Evolutionary conservation across 306 rosid genomes (phyloP).

Genomic region (Vicia faba): DNA sequence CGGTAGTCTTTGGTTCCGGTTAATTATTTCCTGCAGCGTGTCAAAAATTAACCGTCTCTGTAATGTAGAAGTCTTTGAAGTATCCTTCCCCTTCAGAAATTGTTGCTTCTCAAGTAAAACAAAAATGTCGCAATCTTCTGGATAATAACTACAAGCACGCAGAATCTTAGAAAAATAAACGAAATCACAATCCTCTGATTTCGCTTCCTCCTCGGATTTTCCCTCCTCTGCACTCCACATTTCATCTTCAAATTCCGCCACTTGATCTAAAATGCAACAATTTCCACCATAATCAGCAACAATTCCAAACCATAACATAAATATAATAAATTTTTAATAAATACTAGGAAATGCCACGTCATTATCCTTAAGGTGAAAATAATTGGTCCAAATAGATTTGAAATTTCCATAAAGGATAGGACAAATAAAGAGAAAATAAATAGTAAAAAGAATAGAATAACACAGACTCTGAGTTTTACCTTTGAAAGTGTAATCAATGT

Average conservation of each 20-base stretch:
- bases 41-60: conserved; percentile 75
- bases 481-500: conserved; percentile 58
- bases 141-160: conserved; percentile 59
- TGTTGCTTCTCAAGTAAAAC: conserved; percentile 72
- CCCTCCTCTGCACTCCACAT: conserved; percentile 61
- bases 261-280: conserved; percentile 50
- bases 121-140: conserved; percentile 64
- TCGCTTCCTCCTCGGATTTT: conserved; percentile 42
- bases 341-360: conserved; percentile 25
- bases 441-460: too few species aligned
- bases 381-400: conserved; percentile 43
- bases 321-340: background rate
- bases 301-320: background rate
- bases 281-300: background rate
- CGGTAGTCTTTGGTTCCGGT: conserved; percentile 58
- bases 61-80: conserved; percentile 53
- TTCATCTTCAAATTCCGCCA: conserved; percentile 68
- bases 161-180: conserved; percentile 72
- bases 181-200: conserved; percentile 57
- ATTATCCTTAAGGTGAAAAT: conserved; percentile 4
- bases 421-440: conserved; percentile 10
- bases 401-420: conserved; percentile 2
- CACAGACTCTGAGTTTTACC: conserved; percentile 10
- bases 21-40: conserved; percentile 62
- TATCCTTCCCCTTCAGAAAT: conserved; percentile 65